phyloP scores from a whole-genome alignment of 129 eudicot genomes.

The Tagetes erecta region DNA sequence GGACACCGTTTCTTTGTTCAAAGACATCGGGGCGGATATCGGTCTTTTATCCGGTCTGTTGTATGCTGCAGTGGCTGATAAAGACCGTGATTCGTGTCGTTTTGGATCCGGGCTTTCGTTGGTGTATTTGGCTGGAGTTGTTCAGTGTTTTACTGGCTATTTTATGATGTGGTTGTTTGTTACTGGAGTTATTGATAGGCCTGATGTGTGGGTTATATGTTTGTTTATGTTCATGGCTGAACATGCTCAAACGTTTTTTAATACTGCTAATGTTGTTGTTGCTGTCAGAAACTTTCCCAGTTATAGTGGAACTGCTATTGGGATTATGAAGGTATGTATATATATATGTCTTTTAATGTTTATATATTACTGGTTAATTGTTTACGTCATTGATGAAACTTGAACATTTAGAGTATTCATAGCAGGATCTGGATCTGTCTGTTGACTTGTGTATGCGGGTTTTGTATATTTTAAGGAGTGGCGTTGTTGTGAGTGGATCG shows the following conservation, averaged over 20 bases:
- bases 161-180: conserved; percentile 72
- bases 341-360: not conserved
- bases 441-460: too few relatives aligned
- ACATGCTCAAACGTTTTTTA: conserved; percentile 89
- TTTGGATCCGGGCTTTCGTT: conserved; percentile 51
- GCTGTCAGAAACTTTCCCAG: conserved; percentile 76
- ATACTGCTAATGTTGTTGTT: conserved; percentile 71
- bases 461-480: too few relatives aligned
- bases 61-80: conserved; percentile 43
- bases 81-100: not conserved
- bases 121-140: conserved; percentile 69
- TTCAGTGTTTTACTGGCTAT: conserved; percentile 72
- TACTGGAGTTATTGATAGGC: conserved; percentile 49
- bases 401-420: too few relatives aligned
- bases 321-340: conserved; percentile 81
- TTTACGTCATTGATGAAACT: too few relatives aligned
- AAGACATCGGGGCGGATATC: conserved; percentile 89
- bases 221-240: conserved; percentile 74
- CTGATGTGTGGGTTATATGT: conserved; percentile 59
- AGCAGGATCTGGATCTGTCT: too few relatives aligned
- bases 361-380: too few relatives aligned
- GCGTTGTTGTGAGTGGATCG: too few relatives aligned
- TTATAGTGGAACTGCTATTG: conserved; percentile 73
- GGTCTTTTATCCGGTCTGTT: conserved; percentile 83
- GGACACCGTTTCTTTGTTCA: conserved; percentile 87